These are phyloP conservation scores for Vicia faba DNA, from an alignment of 306 rosid species.

Conservation along the genomic window DNA sequence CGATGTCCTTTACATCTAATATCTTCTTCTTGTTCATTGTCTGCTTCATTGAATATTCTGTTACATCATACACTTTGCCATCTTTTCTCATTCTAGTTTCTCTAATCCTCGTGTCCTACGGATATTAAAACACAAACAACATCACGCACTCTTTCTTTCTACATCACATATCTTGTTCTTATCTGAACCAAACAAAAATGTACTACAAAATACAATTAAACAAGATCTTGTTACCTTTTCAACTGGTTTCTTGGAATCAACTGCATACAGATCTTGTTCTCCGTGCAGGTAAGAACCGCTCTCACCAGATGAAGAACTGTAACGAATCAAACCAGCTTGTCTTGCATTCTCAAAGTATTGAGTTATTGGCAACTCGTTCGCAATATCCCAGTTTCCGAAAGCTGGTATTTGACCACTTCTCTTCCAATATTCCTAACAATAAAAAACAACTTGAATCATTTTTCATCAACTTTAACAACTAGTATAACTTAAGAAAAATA, in stretches of 20 bases:
- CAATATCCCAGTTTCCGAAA: conserved; percentile 90
- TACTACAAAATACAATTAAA: too few species aligned
- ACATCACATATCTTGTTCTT: too few species aligned
- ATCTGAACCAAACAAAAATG: too few species aligned
- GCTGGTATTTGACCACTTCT: conserved; percentile 86
- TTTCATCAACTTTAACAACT: background rate
- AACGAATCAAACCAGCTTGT: conserved; percentile 78
- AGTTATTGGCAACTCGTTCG: conserved; percentile 81
- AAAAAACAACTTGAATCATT: background rate
- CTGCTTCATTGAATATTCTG: background rate
- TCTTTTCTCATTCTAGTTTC: conserved; percentile 40
- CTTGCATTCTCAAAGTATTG: conserved; percentile 91
- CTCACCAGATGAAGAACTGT: conserved; percentile 49
- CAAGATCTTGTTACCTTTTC: conserved; percentile 43
- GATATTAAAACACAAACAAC: background rate
- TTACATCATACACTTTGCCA: conserved; percentile 62
- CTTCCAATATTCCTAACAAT: conserved; percentile 45
- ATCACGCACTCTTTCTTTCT: conserved; percentile 2
- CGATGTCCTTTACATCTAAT: too few species aligned
- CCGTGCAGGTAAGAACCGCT: background rate
- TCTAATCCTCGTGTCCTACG: conserved; percentile 45
- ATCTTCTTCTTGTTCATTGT: too few species aligned
- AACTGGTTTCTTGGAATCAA: conserved; percentile 48
- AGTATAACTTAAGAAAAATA: too few species aligned
- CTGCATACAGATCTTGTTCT: conserved; percentile 62